phyloP scores from a whole-genome alignment of 2,329 filamentous ascomycete genomes.

The Colletotrichum coccodes region DNA sequence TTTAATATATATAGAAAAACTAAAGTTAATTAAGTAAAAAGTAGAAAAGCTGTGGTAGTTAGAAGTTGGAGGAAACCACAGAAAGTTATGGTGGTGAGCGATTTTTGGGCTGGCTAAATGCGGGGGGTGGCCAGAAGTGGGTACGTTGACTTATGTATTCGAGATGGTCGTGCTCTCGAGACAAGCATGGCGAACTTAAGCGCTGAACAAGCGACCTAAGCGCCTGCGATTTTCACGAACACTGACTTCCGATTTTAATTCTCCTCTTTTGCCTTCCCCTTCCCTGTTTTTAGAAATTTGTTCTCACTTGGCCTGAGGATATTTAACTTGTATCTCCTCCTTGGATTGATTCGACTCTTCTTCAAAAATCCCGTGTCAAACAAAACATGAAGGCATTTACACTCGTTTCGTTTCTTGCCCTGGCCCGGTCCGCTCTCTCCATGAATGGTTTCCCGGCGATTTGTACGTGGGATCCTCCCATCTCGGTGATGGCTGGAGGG shows the following conservation, averaged over 20 bases:
- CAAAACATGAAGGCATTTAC: background rate
- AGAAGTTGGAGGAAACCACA: too few relatives aligned
- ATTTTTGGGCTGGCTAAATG: too few relatives aligned
- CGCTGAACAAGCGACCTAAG: too few relatives aligned
- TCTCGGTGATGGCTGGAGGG: background rate
- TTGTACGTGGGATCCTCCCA: slow-evolving; percentile 3
- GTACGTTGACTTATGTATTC: too few relatives aligned
- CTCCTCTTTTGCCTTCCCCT: slow-evolving; percentile 17
- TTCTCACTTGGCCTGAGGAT: background rate
- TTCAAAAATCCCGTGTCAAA: background rate
- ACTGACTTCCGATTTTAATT: too few relatives aligned
- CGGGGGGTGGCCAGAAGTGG: too few relatives aligned
- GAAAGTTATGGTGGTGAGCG: too few relatives aligned
- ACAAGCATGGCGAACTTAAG: too few relatives aligned
- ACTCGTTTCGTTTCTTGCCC: background rate
- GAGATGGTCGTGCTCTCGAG: too few relatives aligned
- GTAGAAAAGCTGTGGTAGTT: background rate
- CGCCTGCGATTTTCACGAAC: too few relatives aligned
- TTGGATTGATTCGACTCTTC: background rate
- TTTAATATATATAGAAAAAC: background rate
- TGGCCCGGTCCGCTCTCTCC: background rate
- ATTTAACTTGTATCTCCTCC: background rate
- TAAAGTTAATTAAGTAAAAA: background rate
- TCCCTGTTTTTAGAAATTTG: background rate
- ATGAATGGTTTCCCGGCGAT: slow-evolving; percentile 2